Conservation (phyloP, 768 basidiomycete genomes). For the Lepiota brunneoincarnata region DNA sequence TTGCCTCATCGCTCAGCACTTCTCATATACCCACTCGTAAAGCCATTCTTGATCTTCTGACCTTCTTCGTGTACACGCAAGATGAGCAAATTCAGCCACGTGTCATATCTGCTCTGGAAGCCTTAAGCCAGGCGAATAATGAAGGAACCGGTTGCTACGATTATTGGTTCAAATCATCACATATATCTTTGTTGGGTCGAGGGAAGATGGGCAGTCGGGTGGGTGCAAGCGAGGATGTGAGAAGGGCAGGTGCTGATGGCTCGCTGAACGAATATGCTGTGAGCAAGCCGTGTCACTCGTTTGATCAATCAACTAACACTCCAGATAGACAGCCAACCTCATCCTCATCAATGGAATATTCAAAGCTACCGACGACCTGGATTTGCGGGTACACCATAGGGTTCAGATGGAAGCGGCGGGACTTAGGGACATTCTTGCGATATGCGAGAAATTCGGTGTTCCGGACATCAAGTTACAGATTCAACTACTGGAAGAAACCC, state of each 20-base stretch:
- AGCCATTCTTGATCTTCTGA: conserved; percentile 74
- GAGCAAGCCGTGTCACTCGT: conserved; percentile 24
- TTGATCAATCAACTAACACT: conserved; percentile 1
- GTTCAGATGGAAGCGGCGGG: conserved; percentile 89
- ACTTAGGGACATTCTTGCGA: conserved; percentile 65
- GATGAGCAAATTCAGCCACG: conserved; percentile 56
- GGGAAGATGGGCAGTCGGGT: conserved; percentile 96
- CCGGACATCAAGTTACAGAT: conserved; percentile 66
- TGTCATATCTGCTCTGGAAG: conserved; percentile 74
- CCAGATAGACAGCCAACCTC: conserved; percentile 62
- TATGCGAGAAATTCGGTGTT: conserved; percentile 67
- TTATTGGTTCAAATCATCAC: conserved; percentile 88
- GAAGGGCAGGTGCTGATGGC: conserved; percentile 60
- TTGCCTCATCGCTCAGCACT: conserved; percentile 80
- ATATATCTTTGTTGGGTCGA: conserved; percentile 71
- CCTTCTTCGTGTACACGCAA: conserved; percentile 68
- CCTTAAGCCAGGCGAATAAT: conserved; percentile 66
- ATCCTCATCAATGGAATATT: conserved; percentile 72
- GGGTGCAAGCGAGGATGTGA: conserved; percentile 90
- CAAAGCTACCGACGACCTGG: conserved; percentile 66
- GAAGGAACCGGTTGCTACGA: conserved; percentile 65
- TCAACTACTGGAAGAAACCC: conserved; percentile 49
- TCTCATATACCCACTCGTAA: conserved; percentile 78
- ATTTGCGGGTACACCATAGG: conserved; percentile 83
- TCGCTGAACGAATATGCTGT: conserved; percentile 87